Base-by-base conservation (phyloP, 768 basidiomycete species). In the Infundibulicybe gibba region DNA sequence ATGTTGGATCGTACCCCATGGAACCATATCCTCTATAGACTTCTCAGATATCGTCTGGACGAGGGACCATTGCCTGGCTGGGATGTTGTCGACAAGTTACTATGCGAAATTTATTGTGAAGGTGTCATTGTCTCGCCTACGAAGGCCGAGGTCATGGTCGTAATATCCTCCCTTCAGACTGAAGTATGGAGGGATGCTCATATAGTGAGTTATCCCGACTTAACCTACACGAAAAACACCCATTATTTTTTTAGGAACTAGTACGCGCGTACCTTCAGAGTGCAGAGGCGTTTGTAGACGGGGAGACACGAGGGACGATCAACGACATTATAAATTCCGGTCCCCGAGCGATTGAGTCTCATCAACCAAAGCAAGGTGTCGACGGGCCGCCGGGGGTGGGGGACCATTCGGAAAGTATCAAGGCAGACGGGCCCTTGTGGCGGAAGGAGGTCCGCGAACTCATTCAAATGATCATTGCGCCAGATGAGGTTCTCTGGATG, bases 401-500 rank as follows among this genome's bases (percentile, higher is more conserved):
- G 6, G 35, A 3, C 10, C 3, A 12, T 21, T 10, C n/a, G 25
- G 34, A 25, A 20, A 21, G 42, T 32, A 14, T 31, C 3, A 16
- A 38, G 12, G 14, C 17, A 19, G 5, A 11, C 35, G 51, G 46
- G 6, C 50, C 51, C 40, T 20, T 53, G 6, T 76, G 74, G 75
- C 63, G 62, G 25, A 57, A 61, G 57, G 58, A 52, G 33, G 56
- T 70, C 20, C 61, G 55, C 49, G 51, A 49, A 19, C 52, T 69
- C 9, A 55, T 72, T 16, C 56, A 65, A 46, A 60, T 66, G 1
- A 65, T 85, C 35, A 64, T 80, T 15, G 54, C 66, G 45, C 74
- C 76, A 15, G 70, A 75, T 47, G 58, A 69, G 1, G 54, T 79
- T 6, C 55, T 66, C 11, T 85, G 81, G 83, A 79, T 77, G 72